Base-by-base conservation (phyloP, 257 asterid species). In the Haberlea rhodopensis region DNA sequence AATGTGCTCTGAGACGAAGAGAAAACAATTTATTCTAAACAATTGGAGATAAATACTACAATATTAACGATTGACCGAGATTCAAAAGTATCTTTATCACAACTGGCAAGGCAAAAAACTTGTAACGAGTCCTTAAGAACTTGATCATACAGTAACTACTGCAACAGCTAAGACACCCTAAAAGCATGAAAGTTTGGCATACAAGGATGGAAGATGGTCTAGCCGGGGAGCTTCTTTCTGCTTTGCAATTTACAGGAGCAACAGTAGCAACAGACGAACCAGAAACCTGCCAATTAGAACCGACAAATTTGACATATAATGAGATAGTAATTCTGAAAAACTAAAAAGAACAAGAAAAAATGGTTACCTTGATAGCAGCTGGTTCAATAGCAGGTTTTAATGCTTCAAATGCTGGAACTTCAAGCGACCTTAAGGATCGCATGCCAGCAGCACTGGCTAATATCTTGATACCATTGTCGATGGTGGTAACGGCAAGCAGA, bases 141-240 rank as follows among this genome's bases (percentile, higher is more conserved):
- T 61, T 43, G 51, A 57, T 56, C 64, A 60, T 63, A 60, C 71
- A 53, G 53, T 56, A 31, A 67, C 8, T 11, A 19, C 49, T 26
- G 65, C 57, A 72, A 34, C 22, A 67, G 48, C 25, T 25, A 40
- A 32, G 40, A 32, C 40, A 8, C 40, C 3, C 40, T 40, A 62
- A 51, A 59, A 61, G 71, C 53, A 61, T 25, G 57, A 22, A 62
- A 70, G 62, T 60, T 60, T 43, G 54, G 73, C 96, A 46, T 90
- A 90, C 97, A 71, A 75, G 86, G 72, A 87, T 79, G 57, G 88
- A 89, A 73, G 95, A 78, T 46, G 96, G 95, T 85, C 97, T 82
- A 58, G 74, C 96, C 72, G 99, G 99, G 53, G 99, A 94, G 86
- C 94, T 87, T 73, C 97, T 83, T 78, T 94, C 99, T 52, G 90